Conservation (phyloP, 164 flowering plant genomes). For the Chimonanthus salicifolius region DNA sequence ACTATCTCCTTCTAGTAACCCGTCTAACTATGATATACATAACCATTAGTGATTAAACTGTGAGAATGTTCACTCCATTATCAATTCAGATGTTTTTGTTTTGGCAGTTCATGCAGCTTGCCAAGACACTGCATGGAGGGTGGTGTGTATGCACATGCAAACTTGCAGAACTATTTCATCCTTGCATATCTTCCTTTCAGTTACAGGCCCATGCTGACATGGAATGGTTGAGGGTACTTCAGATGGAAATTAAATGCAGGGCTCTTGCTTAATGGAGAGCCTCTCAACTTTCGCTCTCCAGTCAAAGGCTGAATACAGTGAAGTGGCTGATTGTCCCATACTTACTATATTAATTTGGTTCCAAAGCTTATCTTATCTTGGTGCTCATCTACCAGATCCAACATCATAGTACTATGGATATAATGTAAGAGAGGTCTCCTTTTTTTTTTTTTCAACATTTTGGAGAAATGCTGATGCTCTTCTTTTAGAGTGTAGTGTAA, state of each 20-base stretch:
- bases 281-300: no score
- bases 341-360: no score
- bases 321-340: neutral
- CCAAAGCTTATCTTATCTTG: no score
- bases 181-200: neutral
- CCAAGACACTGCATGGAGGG: neutral
- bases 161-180: neutral
- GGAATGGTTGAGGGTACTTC: neutral
- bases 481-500: neutral
- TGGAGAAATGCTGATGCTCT: neutral
- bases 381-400: neutral
- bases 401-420: neutral
- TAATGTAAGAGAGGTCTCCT: neutral
- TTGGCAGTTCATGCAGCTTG: neutral
- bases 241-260: no score
- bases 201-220: neutral
- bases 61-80: neutral
- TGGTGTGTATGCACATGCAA: neutral
- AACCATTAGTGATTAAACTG: no score
- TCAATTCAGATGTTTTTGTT: neutral
- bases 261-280: no score
- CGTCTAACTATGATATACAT: neutral
- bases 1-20: neutral
- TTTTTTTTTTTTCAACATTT: no score
- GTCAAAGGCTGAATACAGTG: neutral